These are phyloP conservation scores for Fusarium redolens DNA, from an alignment of 2,329 filamentous ascomycete species.

Conservation along the genomic window DNA sequence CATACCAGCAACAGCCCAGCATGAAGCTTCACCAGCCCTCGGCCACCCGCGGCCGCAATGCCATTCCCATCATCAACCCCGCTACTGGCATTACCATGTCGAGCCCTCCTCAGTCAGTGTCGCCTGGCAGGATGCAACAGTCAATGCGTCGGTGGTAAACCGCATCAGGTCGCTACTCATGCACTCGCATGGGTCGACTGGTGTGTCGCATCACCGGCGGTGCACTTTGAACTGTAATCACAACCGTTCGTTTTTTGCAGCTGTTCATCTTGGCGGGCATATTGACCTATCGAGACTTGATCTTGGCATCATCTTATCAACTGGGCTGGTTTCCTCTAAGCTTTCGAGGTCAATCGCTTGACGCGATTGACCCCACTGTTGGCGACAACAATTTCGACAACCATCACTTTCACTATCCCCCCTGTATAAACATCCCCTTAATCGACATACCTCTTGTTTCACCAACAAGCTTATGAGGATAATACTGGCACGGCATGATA, in stretches of 20 bases:
- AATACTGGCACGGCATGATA: constrained; percentile 54
- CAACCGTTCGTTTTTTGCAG: constrained; percentile 55
- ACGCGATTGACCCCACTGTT: constrained; percentile 45
- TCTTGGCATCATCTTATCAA: constrained; percentile 56
- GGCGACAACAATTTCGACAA: constrained; percentile 44
- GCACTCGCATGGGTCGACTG: constrained; percentile 50
- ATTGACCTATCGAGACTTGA: constrained; percentile 49
- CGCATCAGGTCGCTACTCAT: constrained; percentile 37
- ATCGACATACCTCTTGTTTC: constrained; percentile 56
- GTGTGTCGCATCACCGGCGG: constrained; percentile 50
- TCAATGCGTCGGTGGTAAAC: constrained; percentile 66
- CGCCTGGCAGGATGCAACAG: constrained; percentile 71
- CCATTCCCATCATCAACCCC: constrained; percentile 98
- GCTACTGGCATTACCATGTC: constrained; percentile 88
- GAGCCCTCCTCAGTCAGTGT: constrained; percentile 82
- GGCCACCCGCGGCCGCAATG: constrained; percentile 89
- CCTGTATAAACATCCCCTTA: constrained; percentile 63
- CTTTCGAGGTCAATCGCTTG: constrained; percentile 42
- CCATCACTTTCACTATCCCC: constrained; percentile 32
- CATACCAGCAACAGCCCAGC: constrained; percentile 73
- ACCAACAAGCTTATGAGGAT: constrained; percentile 51
- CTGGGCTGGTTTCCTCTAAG: constrained; percentile 55
- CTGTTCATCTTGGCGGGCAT: constrained; percentile 64
- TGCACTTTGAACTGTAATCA: constrained; percentile 52
- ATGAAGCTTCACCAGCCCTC: constrained; percentile 92